Evolutionary conservation across 106 monocot genomes (phyloP).

Genomic region (Dendrobium officinale): DNA sequence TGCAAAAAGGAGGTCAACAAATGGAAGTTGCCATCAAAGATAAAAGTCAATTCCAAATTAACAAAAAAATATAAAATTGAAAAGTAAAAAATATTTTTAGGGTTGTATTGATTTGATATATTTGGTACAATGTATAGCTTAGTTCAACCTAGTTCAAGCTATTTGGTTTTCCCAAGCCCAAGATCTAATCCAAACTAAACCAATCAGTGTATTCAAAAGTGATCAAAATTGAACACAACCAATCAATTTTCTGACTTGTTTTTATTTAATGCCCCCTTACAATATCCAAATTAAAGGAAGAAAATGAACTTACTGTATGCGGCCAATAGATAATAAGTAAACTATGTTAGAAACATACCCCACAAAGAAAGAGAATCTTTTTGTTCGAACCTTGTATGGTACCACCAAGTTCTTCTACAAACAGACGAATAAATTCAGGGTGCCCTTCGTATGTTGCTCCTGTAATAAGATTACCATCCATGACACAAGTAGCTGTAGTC

Average conservation of each 20-base stretch:
- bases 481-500: constrained; percentile 33
- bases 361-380: constrained; percentile 79
- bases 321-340: background rate
- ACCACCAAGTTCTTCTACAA: constrained; percentile 74
- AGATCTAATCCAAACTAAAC: background rate
- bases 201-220: background rate
- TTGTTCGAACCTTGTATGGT: constrained; percentile 55
- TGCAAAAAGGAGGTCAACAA: background rate
- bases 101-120: too few species aligned
- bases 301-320: background rate
- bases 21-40: background rate
- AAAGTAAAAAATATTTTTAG: too few species aligned
- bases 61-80: background rate
- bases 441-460: constrained; percentile 54
- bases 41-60: background rate
- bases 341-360: constrained; percentile 39
- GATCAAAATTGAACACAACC: background rate
- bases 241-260: background rate
- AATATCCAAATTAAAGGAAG: background rate
- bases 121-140: too few species aligned
- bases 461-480: constrained; percentile 77
- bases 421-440: constrained; percentile 64
- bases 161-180: background rate
- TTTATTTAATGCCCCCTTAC: background rate
- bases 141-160: background rate